Percentiles rank a stretch among this genome's conserved stretches.
These are phyloP conservation scores for Dispira simplex DNA, from an alignment of 192 early-diverging fungal species.

Conservation along the genomic window DNA sequence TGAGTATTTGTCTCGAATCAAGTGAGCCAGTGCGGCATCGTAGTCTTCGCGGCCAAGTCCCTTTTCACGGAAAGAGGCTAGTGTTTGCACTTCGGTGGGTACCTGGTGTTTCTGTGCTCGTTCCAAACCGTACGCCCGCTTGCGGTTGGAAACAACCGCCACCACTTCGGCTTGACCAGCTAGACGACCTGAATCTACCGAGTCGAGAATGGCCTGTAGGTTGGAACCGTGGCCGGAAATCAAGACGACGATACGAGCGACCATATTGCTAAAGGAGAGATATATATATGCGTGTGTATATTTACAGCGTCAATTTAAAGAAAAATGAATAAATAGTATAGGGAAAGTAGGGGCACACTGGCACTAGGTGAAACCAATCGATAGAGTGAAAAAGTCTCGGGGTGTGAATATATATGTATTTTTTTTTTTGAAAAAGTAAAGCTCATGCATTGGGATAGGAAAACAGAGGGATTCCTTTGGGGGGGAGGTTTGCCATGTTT, in stretches of 20 bases:
- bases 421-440: no score
- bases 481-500: no score
- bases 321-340: not conserved
- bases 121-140: conserved; percentile 73
- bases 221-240: conserved; percentile 93
- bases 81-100: conserved; percentile 61
- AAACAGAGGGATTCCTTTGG: no score
- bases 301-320: not conserved
- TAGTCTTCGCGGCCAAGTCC: conserved; percentile 77
- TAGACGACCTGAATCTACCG: conserved; percentile 31
- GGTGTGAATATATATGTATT: no score
- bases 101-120: conserved; percentile 71
- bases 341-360: not conserved
- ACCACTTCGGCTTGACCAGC: conserved; percentile 41
- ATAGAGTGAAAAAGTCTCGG: no score
- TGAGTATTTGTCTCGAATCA: conserved; percentile 32
- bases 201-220: conserved; percentile 92
- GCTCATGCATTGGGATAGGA: no score
- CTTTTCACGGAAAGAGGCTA: conserved; percentile 71
- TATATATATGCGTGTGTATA: not conserved
- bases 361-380: no score
- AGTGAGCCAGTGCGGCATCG: conserved; percentile 67
- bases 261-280: conserved; percentile 12
- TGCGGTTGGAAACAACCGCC: conserved; percentile 82
- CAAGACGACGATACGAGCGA: conserved; percentile 63